phyloP scores from a whole-genome alignment of 116 monocot genomes.

The Dioscorea cayenensis region DNA sequence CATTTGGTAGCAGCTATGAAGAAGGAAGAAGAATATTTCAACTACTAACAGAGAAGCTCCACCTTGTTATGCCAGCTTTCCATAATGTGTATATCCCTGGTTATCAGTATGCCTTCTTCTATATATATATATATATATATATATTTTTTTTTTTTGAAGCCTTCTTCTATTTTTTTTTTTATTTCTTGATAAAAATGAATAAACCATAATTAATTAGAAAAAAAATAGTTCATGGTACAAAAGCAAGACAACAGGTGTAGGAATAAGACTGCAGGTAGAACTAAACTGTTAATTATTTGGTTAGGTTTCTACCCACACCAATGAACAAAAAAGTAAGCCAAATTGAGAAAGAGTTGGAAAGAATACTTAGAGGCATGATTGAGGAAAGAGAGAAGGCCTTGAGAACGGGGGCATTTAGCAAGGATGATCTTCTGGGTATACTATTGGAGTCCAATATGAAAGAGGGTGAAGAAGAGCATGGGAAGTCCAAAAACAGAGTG shows the following conservation, averaged over 20 bases:
- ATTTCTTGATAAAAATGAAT: not conserved
- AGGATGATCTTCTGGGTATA: slow-evolving; percentile 31
- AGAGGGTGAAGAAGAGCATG: not conserved
- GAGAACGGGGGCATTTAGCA: slow-evolving; percentile 4
- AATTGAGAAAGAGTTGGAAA: not conserved
- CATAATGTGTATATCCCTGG: not conserved
- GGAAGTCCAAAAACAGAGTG: slow-evolving; percentile 15
- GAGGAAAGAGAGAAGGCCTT: slow-evolving; percentile 9
- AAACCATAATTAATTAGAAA: too few species aligned
- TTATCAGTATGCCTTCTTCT: slow-evolving; percentile 4
- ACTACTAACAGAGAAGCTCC: slow-evolving; percentile 28
- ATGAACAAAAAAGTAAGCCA: not conserved
- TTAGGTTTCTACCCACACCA: not conserved
- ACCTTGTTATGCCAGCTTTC: not conserved
- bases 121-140: too few species aligned
- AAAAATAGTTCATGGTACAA: too few species aligned
- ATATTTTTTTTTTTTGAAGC: too few species aligned
- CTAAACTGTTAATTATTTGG: not conserved
- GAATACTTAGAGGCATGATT: not conserved
- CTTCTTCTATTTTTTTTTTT: not conserved
- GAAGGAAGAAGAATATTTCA: slow-evolving; percentile 44
- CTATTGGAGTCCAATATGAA: slow-evolving; percentile 45
- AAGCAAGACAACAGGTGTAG: not conserved
- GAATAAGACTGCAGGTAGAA: not conserved
- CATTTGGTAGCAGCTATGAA: slow-evolving; percentile 41